Percentiles rank a stretch among this genome's conserved stretches.
phyloP scores from a whole-genome alignment of 495 filamentous ascomycete genomes.

The Penicillium pancosmium region DNA sequence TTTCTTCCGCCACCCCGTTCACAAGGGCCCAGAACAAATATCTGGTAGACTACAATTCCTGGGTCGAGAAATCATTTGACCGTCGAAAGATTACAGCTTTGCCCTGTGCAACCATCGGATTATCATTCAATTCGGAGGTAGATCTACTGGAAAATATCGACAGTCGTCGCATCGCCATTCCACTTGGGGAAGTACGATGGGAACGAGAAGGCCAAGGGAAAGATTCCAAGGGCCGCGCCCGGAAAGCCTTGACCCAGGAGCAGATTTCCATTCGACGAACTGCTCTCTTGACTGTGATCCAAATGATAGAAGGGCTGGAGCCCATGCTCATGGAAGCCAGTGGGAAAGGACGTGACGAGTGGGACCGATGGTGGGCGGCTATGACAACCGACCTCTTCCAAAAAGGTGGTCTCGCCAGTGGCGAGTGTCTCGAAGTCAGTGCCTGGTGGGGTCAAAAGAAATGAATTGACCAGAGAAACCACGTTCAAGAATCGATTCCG shows the following conservation, averaged over 20 bases:
- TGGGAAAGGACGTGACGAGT: slow-evolving; percentile 86
- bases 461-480: slow-evolving; percentile 22
- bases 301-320: slow-evolving; percentile 87
- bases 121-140: slow-evolving; percentile 79
- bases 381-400: slow-evolving; percentile 85
- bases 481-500: slow-evolving; percentile 20
- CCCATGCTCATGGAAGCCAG: slow-evolving; percentile 79
- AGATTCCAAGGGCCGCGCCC: slow-evolving; percentile 40
- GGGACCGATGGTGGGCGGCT: slow-evolving; percentile 86
- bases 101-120: slow-evolving; percentile 77
- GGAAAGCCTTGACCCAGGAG: slow-evolving; percentile 62
- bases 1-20: slow-evolving; percentile 83
- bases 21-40: slow-evolving; percentile 75
- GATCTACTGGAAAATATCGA: slow-evolving; percentile 71
- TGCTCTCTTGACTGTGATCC: slow-evolving; percentile 77
- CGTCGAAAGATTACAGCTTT: slow-evolving; percentile 67
- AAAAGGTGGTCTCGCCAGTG: slow-evolving; percentile 74
- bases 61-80: slow-evolving; percentile 78
- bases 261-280: slow-evolving; percentile 77
- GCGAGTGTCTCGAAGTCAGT: slow-evolving; percentile 90
- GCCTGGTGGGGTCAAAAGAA: slow-evolving; percentile 91
- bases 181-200: slow-evolving; percentile 85
- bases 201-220: slow-evolving; percentile 64
- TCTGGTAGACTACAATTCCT: slow-evolving; percentile 80
- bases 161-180: slow-evolving; percentile 78